These are phyloP conservation scores for Fusarium concolor DNA, from an alignment of 2,329 filamentous ascomycete genomes.

Conservation along the genomic window DNA sequence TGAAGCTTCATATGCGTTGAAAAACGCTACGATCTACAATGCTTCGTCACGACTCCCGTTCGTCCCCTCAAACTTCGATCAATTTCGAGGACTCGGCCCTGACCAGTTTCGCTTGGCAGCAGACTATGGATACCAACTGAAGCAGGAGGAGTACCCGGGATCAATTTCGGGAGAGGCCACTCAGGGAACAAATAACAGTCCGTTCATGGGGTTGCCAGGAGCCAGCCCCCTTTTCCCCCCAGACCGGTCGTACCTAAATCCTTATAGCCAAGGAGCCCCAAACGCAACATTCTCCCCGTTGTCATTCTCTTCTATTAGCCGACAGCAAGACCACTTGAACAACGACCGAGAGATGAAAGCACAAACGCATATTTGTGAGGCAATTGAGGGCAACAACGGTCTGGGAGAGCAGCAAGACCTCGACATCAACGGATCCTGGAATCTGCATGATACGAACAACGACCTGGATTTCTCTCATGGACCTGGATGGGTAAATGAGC, in stretches of 20 bases:
- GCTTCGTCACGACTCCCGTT: constrained; percentile 48
- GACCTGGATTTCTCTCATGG: constrained; percentile 42
- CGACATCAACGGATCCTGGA: constrained; percentile 42
- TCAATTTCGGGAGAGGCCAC: constrained; percentile 35
- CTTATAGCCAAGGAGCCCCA: constrained; percentile 42
- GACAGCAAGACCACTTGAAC: constrained; percentile 35
- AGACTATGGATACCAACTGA: constrained; percentile 43
- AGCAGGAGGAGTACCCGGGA: constrained; percentile 45
- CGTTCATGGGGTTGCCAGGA: constrained; percentile 47
- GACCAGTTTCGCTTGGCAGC: constrained; percentile 46
- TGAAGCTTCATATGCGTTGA: constrained; percentile 47
- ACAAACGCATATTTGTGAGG: constrained; percentile 45
- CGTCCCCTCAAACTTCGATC: constrained; percentile 27
- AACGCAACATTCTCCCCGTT: constrained; percentile 43
- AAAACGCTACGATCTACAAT: constrained; percentile 49
- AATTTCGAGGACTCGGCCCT: constrained; percentile 42
- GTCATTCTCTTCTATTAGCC: constrained; percentile 49
- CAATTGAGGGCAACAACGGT: constrained; percentile 30
- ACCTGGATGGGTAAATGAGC: constrained; percentile 17
- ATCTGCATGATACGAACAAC: constrained; percentile 32
- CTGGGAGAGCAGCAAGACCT: constrained; percentile 44
- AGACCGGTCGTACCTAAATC: constrained; percentile 47
- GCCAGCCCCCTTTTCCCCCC: constrained; percentile 51
- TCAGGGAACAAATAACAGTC: constrained; percentile 34
- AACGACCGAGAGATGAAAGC: constrained; percentile 39